A percentile compares a stretch with the other conserved stretches of the same genome.
These are phyloP conservation scores for Citrus inodora DNA, from an alignment of 345 rosid genomes.

Conservation along the genomic window DNA sequence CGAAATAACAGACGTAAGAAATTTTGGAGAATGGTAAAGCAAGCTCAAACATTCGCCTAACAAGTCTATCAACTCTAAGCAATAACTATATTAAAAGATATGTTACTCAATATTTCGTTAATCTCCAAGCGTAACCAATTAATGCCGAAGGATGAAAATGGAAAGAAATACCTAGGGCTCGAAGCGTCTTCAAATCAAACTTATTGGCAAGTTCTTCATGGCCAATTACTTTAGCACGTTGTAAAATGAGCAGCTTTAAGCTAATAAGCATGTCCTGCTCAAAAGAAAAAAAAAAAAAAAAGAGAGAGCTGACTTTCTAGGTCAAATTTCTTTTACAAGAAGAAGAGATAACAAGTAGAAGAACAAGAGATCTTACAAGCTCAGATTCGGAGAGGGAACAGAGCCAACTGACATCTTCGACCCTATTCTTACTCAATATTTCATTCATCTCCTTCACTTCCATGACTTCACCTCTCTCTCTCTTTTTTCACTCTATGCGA, in stretches of 20 bases:
- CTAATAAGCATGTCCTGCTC: constrained; percentile 64
- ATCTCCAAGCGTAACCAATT: too few species aligned
- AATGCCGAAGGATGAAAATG: background rate
- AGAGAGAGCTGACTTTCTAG: too few species aligned
- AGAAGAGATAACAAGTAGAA: background rate
- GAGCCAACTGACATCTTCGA: constrained; percentile 60
- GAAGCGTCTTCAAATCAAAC: constrained; percentile 67
- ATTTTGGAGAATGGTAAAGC: too few species aligned
- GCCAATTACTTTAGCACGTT: constrained; percentile 51
- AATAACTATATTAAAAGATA: too few species aligned
- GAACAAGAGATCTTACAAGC: constrained; percentile 41
- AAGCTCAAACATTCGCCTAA: too few species aligned
- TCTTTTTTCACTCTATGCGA: background rate
- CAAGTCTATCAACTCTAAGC: too few species aligned
- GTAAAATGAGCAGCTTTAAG: constrained; percentile 52
- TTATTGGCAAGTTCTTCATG: constrained; percentile 46
- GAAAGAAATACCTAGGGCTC: constrained; percentile 48
- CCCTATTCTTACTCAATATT: constrained; percentile 33
- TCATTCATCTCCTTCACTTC: constrained; percentile 30
- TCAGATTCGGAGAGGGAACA: constrained; percentile 67
- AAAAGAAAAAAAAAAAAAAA: background rate
- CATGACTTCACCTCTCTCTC: background rate
- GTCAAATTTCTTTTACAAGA: background rate
- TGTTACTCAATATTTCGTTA: too few species aligned
- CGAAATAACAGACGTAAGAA: background rate